Conservation (phyloP, 768 basidiomycete genomes). For the Suillus alpinus region DNA sequence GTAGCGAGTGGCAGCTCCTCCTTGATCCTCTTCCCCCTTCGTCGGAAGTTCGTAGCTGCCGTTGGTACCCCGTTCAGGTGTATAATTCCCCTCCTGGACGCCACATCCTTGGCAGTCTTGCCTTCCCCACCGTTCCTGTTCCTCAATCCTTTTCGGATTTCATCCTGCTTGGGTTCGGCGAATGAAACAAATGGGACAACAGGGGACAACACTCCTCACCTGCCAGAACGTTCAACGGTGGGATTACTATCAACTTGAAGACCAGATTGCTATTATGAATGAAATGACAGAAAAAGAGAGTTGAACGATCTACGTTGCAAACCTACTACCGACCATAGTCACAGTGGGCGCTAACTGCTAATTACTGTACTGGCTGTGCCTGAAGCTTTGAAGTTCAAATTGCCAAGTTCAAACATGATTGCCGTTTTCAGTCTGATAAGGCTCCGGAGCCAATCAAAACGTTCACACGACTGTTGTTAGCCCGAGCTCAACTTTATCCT, state of each 20-base stretch:
- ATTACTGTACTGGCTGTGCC: too few relatives aligned
- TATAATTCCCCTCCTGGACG: not conserved
- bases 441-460: too few relatives aligned
- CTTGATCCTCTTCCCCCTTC: not conserved
- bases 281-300: not conserved
- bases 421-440: too few relatives aligned
- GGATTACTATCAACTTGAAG: not conserved
- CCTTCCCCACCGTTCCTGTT: not conserved
- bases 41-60: not conserved
- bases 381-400: too few relatives aligned
- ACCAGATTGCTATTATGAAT: not conserved
- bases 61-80: not conserved
- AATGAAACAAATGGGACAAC: not conserved
- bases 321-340: not conserved
- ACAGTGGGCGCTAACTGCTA: too few relatives aligned
- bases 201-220: not conserved
- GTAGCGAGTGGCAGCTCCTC: not conserved
- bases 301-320: too few relatives aligned
- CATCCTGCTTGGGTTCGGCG: not conserved
- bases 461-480: too few relatives aligned
- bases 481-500: too few relatives aligned
- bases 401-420: too few relatives aligned
- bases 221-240: not conserved
- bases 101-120: not conserved
- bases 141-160: not conserved